A percentile compares a stretch with the other conserved stretches of the same genome.
phyloP scores from a whole-genome alignment of 2,329 filamentous ascomycete genomes.

The Fusarium paranaense region DNA sequence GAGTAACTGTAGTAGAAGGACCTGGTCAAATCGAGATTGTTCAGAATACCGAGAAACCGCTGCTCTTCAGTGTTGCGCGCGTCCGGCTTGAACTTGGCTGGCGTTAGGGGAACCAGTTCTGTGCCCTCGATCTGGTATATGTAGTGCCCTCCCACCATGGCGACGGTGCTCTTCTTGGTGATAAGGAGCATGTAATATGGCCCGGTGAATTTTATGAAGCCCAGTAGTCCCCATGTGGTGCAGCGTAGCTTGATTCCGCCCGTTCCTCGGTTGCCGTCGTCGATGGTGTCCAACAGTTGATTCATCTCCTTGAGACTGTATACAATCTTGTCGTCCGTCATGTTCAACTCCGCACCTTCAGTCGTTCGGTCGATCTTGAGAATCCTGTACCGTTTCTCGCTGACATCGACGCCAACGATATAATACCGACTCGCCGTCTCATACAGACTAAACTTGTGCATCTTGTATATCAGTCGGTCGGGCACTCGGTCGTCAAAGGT shows the following conservation, averaged over 20 bases:
- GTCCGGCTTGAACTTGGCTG: slow-evolving; percentile 81
- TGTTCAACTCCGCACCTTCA: slow-evolving; percentile 78
- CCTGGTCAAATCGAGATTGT: slow-evolving; percentile 88
- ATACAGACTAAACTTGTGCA: slow-evolving; percentile 98
- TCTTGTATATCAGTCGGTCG: slow-evolving; percentile 66
- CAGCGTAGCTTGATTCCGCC: slow-evolving; percentile 91
- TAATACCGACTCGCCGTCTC: slow-evolving; percentile 95
- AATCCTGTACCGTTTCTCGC: slow-evolving; percentile 89
- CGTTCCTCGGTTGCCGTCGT: slow-evolving; percentile 91
- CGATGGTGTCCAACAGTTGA: slow-evolving; percentile 91
- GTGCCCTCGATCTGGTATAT: slow-evolving; percentile 96
- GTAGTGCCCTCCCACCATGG: slow-evolving; percentile 95
- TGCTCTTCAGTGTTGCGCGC: slow-evolving; percentile 86
- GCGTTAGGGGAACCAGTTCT: slow-evolving; percentile 88
- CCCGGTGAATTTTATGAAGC: slow-evolving; percentile 96
- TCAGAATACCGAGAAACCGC: slow-evolving; percentile 87
- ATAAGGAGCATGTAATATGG: slow-evolving; percentile 98
- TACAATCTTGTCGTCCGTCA: slow-evolving; percentile 94
- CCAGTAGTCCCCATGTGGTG: slow-evolving; percentile 92
- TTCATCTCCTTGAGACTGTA: slow-evolving; percentile 95
- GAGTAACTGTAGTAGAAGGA: slow-evolving; percentile 99
- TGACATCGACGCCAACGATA: slow-evolving; percentile 91
- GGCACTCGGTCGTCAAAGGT: slow-evolving; percentile 49
- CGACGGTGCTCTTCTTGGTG: slow-evolving; percentile 94
- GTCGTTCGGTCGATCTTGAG: slow-evolving; percentile 94